Evolutionary conservation across 345 rosid genomes (phyloP), one percentile per base, ranked within the genome.

Genomic region (Diplotaxis tenuifolia): DNA sequence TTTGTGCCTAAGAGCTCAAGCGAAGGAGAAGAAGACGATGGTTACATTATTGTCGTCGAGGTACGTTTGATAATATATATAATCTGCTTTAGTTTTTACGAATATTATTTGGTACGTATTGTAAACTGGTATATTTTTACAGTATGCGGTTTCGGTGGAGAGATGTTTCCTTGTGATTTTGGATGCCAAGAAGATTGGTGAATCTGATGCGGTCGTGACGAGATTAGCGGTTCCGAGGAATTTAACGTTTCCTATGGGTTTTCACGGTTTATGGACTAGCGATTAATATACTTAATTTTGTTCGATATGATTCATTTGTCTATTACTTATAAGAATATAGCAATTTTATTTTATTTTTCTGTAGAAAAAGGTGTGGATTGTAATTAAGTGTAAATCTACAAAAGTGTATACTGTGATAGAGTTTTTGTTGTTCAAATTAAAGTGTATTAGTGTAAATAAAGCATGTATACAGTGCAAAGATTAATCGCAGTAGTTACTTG

Each of bases 121-220:
- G 53, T 25, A 18, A 49, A 11, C 2, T 66, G 12, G 20, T 18
- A 3, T 45, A 40, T 22, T 64, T 0, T 32, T 59, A 72, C 82
- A 94, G 98, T 91, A 94, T 80, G 98, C 95, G 27, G 98, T 94
- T 25, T 83, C 91, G 23, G 79, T 88, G 71, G 91, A 88, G 61
- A 86, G 86, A 78, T 94, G 98, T 45, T 86, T 81, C 70, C 87
- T 94, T 21, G 88, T 86, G 45, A 87, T 94, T 25, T 75, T 94
- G 86, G 81, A 91, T 71, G 78, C 95, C 0, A 81, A 78, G 80
- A 91, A 73, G 82, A 88, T 94, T 6, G 98, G 98, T 76, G 87
- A 86, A 81, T 79, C 71, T 9, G 89, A 86, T 72, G 90, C 91
- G 3, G 27, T 88, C 9, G 86, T 80, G 5, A 83, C 93, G 4